Conservation (phyloP, 1,284 basidiomycete genomes). For the Puccinia coronata region DNA sequence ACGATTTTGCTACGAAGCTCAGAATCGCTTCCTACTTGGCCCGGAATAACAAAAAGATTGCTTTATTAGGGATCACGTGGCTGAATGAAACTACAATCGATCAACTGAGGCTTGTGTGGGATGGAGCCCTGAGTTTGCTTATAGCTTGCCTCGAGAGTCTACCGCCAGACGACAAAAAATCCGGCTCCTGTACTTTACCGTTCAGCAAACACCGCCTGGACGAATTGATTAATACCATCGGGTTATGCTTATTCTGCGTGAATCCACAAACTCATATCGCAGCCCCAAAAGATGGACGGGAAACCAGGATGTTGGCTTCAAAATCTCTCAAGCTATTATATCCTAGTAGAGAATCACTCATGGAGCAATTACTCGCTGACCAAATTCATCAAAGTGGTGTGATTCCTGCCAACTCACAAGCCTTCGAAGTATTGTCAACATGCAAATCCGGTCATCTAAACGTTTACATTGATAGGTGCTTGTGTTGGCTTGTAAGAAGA, state of each 20-base stretch:
- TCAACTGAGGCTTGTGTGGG: slow-evolving; percentile 25
- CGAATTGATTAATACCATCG: slow-evolving; percentile 20
- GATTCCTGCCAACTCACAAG: slow-evolving; percentile 32
- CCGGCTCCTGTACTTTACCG: not conserved
- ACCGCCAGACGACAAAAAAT: slow-evolving; percentile 14
- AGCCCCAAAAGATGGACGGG: not conserved
- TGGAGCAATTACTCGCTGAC: slow-evolving; percentile 29
- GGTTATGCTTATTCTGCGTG: slow-evolving; percentile 18
- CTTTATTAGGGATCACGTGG: slow-evolving; percentile 19
- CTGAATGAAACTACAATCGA: not conserved
- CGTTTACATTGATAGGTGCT: slow-evolving; percentile 36
- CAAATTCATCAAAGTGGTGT: not conserved
- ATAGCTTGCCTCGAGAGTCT: slow-evolving; percentile 36
- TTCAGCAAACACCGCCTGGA: slow-evolving; percentile 19
- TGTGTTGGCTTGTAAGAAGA: slow-evolving; percentile 47
- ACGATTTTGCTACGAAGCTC: slow-evolving; percentile 16
- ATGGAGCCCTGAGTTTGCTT: slow-evolving; percentile 38
- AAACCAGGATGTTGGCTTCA: slow-evolving; percentile 1
- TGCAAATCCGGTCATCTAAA: slow-evolving; percentile 20
- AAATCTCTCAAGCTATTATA: slow-evolving; percentile 19
- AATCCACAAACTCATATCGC: not conserved
- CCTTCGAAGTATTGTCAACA: slow-evolving; percentile 14
- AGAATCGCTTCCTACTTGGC: slow-evolving; percentile 17
- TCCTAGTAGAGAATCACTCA: not conserved
- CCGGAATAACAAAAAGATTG: slow-evolving; percentile 8